phyloP scores from a whole-genome alignment of 1,139 yeast genomes.

The Zygotorulaspora mrakii region DNA sequence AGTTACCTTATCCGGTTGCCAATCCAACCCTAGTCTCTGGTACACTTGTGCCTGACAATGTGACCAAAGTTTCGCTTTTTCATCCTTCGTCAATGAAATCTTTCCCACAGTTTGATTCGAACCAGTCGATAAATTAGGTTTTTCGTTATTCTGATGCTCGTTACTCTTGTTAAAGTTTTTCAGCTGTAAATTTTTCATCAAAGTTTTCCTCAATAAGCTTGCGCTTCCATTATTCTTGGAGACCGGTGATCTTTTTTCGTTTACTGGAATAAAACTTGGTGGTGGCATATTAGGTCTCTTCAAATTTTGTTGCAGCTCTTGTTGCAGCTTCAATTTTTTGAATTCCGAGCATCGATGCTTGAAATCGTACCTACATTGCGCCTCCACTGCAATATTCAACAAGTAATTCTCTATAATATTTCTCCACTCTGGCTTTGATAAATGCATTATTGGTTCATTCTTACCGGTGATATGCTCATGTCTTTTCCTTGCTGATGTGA shows the following conservation, averaged over 20 bases:
- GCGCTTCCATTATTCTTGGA: constrained; percentile 8
- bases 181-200: constrained; percentile 29
- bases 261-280: constrained; percentile 31
- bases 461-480: constrained; percentile 38
- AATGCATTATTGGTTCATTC: constrained; percentile 31
- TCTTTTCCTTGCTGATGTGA: constrained; percentile 52
- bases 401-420: constrained; percentile 63
- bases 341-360: constrained; percentile 45
- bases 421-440: constrained; percentile 58
- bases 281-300: constrained; percentile 36
- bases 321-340: constrained; percentile 39
- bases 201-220: constrained; percentile 28
- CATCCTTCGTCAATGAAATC: constrained; percentile 45
- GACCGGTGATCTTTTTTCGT: constrained; percentile 7
- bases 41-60: constrained; percentile 57
- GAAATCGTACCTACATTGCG: constrained; percentile 61
- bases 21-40: constrained; percentile 51
- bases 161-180: constrained; percentile 13
- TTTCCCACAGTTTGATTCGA: constrained; percentile 21
- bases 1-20: constrained; percentile 49
- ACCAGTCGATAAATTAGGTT: constrained; percentile 12
- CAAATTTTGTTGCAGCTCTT: constrained; percentile 20
- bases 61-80: constrained; percentile 56
- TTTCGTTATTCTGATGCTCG: constrained; percentile 4
- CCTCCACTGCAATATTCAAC: constrained; percentile 62